Percentiles rank a stretch among this genome's conserved stretches.
Evolutionary conservation across 1,284 basidiomycete genomes (phyloP).

Genomic region (Sanghuangporus baumii): DNA sequence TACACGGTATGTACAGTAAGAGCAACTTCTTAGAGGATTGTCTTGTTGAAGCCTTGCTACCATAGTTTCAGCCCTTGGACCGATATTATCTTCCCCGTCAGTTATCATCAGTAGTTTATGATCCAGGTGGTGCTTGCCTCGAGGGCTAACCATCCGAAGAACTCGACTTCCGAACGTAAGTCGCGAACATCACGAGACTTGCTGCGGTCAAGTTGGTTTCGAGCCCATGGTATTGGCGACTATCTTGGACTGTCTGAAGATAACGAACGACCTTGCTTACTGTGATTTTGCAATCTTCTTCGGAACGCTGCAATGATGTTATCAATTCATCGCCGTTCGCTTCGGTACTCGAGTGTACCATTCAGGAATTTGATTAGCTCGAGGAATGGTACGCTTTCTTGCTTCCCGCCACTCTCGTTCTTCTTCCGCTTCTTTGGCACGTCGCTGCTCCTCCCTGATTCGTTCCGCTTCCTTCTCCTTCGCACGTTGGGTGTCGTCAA

Average conservation of each 20-base stretch:
- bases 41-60: too few species aligned
- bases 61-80: too few species aligned
- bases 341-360: constrained; percentile 66
- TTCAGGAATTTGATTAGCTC: constrained; percentile 63
- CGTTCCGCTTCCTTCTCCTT: constrained; percentile 48
- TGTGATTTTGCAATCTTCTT: not conserved
- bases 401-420: constrained; percentile 50
- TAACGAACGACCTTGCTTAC: not conserved
- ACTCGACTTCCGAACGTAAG: too few species aligned
- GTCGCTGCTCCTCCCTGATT: constrained; percentile 36
- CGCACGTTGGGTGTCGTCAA: constrained; percentile 49
- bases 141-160: too few species aligned
- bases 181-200: too few species aligned
- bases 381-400: constrained; percentile 56
- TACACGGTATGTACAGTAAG: too few species aligned
- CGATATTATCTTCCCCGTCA: too few species aligned
- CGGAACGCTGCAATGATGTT: not conserved
- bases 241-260: not conserved
- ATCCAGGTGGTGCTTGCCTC: too few species aligned
- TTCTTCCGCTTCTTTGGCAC: constrained; percentile 39
- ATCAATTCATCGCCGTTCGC: constrained; percentile 22
- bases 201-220: too few species aligned
- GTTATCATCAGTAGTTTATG: too few species aligned
- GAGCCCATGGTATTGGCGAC: not conserved
- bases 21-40: too few species aligned